A percentile compares a stretch with the other conserved stretches of the same genome.
phyloP scores from a whole-genome alignment of 2,329 filamentous ascomycete genomes.

The Falciphora oryzae region DNA sequence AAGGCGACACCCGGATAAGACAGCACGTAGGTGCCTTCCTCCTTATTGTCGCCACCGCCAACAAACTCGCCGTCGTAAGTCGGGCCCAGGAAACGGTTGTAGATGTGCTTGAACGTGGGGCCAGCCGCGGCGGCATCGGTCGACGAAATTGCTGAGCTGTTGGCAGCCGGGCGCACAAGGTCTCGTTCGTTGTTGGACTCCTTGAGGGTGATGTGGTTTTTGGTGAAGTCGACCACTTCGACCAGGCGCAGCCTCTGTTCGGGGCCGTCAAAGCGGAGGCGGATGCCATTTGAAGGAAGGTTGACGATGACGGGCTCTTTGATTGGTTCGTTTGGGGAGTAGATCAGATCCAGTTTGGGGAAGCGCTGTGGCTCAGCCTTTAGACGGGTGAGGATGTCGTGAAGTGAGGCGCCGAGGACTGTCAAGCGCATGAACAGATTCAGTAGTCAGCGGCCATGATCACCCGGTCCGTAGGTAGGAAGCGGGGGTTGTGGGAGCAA shows the following conservation, averaged over 20 bases:
- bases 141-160: slow-evolving; percentile 12
- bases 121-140: slow-evolving; percentile 35
- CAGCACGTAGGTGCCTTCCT: slow-evolving; percentile 73
- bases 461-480: background rate
- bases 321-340: slow-evolving; percentile 70
- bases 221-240: slow-evolving; percentile 85
- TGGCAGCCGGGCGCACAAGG: slow-evolving; percentile 56
- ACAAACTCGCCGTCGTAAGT: slow-evolving; percentile 94
- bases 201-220: slow-evolving; percentile 77
- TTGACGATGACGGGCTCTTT: slow-evolving; percentile 67
- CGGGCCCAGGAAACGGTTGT: slow-evolving; percentile 86
- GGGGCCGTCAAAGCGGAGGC: slow-evolving; percentile 86
- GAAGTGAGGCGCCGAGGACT: slow-evolving; percentile 87
- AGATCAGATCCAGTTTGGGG: slow-evolving; percentile 75
- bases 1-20: slow-evolving; percentile 95
- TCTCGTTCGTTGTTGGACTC: slow-evolving; percentile 59
- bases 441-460: slow-evolving; percentile 13
- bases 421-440: slow-evolving; percentile 15
- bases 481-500: background rate
- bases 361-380: slow-evolving; percentile 83
- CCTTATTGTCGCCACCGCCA: slow-evolving; percentile 40
- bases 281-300: slow-evolving; percentile 79
- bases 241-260: slow-evolving; percentile 89
- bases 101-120: slow-evolving; percentile 82
- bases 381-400: slow-evolving; percentile 80